A percentile compares a stretch with the other conserved stretches of the same genome.
phyloP scores from a whole-genome alignment of 139 green algal species.

The Closterium sp. region DNA sequence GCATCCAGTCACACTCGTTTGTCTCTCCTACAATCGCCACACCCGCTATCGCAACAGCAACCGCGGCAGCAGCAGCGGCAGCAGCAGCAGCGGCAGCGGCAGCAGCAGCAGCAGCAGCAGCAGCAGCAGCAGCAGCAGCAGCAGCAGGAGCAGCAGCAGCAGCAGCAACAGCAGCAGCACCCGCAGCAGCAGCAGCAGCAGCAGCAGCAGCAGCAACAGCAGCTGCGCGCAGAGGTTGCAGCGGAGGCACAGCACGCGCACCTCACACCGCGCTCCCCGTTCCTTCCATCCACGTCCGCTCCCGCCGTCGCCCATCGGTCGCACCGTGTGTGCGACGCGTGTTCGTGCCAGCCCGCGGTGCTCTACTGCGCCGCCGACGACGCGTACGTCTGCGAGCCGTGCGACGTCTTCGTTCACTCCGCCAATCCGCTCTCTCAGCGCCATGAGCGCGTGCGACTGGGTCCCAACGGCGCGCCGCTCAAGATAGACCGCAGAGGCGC shows the following conservation, averaged over 20 bases:
- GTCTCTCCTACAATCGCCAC: too few relatives aligned
- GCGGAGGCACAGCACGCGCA: not conserved
- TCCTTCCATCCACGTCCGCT: not conserved
- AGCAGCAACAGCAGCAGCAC: too few relatives aligned
- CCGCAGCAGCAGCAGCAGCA: too few relatives aligned
- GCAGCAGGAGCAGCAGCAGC: too few relatives aligned
- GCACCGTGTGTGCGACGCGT: conserved; percentile 22
- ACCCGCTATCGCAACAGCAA: not conserved
- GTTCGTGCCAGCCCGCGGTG: not conserved
- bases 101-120: too few relatives aligned
- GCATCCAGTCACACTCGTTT: not conserved
- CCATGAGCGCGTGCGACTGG: conserved; percentile 29
- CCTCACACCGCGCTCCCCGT: not conserved
- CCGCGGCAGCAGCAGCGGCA: not conserved
- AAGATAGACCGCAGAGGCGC: conserved; percentile 56
- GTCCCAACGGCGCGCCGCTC: conserved; percentile 19
- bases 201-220: too few relatives aligned
- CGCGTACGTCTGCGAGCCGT: conserved; percentile 25
- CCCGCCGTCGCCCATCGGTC: conserved; percentile 11
- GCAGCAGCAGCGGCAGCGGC: not conserved
- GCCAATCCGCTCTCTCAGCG: conserved; percentile 31
- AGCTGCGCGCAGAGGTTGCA: not conserved
- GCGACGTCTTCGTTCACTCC: conserved; percentile 30
- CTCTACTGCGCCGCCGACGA: conserved; percentile 45
- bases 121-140: too few relatives aligned